A percentile compares a stretch with the other conserved stretches of the same genome.
phyloP scores from a whole-genome alignment of 495 filamentous ascomycete species.

The Penicillium antarcticum region DNA sequence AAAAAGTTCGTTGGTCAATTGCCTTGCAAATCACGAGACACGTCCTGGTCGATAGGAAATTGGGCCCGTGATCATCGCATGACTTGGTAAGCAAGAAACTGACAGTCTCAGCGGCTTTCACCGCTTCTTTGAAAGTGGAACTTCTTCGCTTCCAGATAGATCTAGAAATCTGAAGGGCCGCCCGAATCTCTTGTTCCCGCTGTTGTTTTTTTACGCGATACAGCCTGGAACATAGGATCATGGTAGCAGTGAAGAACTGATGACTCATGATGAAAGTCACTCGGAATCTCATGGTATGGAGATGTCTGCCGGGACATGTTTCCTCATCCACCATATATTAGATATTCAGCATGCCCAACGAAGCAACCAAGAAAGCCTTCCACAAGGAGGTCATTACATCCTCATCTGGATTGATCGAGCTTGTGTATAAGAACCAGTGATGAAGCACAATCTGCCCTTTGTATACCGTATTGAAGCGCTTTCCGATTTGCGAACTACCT shows the following conservation, averaged over 20 bases:
- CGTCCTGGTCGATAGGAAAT: neutral
- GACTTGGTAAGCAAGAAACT: slow-evolving; percentile 14
- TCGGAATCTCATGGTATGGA: slow-evolving; percentile 22
- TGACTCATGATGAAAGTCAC: slow-evolving; percentile 23
- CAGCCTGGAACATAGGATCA: slow-evolving; percentile 50
- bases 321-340: slow-evolving; percentile 28
- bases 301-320: slow-evolving; percentile 21
- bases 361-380: slow-evolving; percentile 18
- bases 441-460: slow-evolving; percentile 40
- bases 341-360: slow-evolving; percentile 16
- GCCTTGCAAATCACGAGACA: neutral
- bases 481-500: no score
- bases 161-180: slow-evolving; percentile 15
- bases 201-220: slow-evolving; percentile 5
- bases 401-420: slow-evolving; percentile 10
- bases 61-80: neutral
- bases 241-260: slow-evolving; percentile 39
- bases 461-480: slow-evolving; percentile 31
- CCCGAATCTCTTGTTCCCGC: slow-evolving; percentile 16
- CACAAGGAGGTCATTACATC: slow-evolving; percentile 18
- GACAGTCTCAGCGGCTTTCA: slow-evolving; percentile 19
- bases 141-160: slow-evolving; percentile 25
- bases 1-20: neutral
- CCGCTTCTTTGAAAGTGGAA: slow-evolving; percentile 19
- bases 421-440: slow-evolving; percentile 25